These are phyloP conservation scores for Fraxinus paxiana DNA, from an alignment of 305 asterid genomes.

Conservation along the genomic window DNA sequence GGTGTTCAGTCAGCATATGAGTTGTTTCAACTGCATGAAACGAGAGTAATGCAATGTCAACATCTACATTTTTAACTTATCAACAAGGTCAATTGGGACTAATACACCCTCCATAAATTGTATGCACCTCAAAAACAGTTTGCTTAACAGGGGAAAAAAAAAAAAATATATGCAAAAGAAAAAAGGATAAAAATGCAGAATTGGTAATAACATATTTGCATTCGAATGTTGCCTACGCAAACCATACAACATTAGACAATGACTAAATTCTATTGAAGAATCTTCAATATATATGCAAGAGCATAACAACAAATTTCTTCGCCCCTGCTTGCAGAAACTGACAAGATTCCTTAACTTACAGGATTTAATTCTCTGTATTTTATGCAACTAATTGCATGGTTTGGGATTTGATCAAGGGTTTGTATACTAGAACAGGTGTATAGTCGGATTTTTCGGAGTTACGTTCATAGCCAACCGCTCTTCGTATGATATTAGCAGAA, in stretches of 20 bases:
- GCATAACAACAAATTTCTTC: background rate
- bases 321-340: background rate
- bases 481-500: background rate
- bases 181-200: background rate
- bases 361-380: background rate
- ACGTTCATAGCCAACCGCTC: background rate
- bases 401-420: background rate
- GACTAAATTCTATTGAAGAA: background rate
- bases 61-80: background rate
- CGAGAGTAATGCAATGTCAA: background rate
- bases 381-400: background rate
- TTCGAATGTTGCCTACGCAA: background rate
- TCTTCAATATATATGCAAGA: background rate
- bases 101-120: background rate
- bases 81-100: background rate
- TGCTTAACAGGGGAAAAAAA: background rate
- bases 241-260: background rate
- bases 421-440: background rate
- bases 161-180: background rate
- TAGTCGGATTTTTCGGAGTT: background rate
- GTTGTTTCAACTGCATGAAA: slow-evolving; percentile 1
- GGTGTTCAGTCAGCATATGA: background rate
- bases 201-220: background rate
- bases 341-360: background rate
- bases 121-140: background rate